Base-by-base conservation (phyloP, 208 protist genomes). In the Wallacemonas sp. region DNA sequence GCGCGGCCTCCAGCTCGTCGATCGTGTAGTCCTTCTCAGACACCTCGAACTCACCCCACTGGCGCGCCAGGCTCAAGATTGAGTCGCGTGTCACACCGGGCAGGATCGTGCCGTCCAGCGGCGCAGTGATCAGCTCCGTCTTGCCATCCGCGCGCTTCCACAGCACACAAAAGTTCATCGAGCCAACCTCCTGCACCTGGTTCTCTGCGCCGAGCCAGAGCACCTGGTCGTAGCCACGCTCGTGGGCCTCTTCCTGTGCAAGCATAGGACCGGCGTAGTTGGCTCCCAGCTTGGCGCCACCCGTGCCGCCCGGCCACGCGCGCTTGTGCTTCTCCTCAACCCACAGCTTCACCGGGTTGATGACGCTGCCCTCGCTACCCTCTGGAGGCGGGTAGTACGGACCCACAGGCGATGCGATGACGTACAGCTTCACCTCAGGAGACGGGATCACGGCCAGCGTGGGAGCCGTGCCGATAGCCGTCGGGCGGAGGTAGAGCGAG, bases 401-500 rank as follows among this genome's bases (percentile, higher is more conserved):
- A 5, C 98, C 98, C n/a, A 99, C 96, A 33, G 98, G 98, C 26
- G 92, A 98, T 16, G 86, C 79, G 57, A 99, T 99, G 14, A 98
- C 76, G 77, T 93, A 99, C 17, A 99, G 72, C 16, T 80, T 65
- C 5, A 94, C 82, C 1, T 60, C 65, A 3, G 36, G 63, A 0
- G 93, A 68, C 1, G 83, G 66, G 5, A 65, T 67, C 4, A 97
- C 94, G 41, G 81, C 78, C 16, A 99, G 80, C 1, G n/a, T 64
- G 1, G 68, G 70, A 48, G 87, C 64, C 2, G 94, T 98, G 47
- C 83, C 93, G 68, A 99, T 98, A 16, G 95, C 70, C 14, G 97
- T 97, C n/a, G 99, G 99, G 8, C 99, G 86, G 30, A 99, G 74
- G 78, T 99, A 99, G 1, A 99, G 85, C 5, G 98, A 99, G 80